A percentile compares a stretch with the other conserved stretches of the same genome.
Evolutionary conservation across 257 asterid species (phyloP).

Genomic region (Gentiana macrophylla): DNA sequence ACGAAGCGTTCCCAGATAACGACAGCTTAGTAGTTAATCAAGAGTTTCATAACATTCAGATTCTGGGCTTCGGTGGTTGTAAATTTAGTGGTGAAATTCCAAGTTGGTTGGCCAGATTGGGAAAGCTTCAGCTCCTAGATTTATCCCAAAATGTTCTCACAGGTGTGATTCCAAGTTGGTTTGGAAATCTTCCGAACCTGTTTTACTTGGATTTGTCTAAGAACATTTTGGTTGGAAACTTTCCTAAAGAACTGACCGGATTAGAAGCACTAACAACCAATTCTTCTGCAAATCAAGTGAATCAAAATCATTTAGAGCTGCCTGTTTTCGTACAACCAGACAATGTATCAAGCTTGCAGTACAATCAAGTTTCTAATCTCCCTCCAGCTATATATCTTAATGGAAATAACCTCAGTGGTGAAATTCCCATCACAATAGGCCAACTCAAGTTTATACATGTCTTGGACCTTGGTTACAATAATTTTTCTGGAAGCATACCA

Average conservation of each 20-base stretch:
- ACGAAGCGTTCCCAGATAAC: constrained; percentile 46
- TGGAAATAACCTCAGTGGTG: constrained; percentile 44
- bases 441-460: constrained; percentile 46
- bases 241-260: constrained; percentile 46
- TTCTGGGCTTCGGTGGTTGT: constrained; percentile 75
- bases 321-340: constrained; percentile 80
- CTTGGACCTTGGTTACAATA: constrained; percentile 56
- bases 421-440: constrained; percentile 69
- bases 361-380: constrained; percentile 63
- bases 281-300: constrained; percentile 33
- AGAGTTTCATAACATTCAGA: constrained; percentile 42
- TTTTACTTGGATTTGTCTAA: constrained; percentile 77
- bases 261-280: constrained; percentile 41
- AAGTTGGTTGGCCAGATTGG: constrained; percentile 42
- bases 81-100: constrained; percentile 54
- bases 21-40: constrained; percentile 24
- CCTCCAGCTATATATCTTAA: constrained; percentile 75
- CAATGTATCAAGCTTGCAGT: constrained; percentile 54
- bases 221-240: constrained; percentile 49
- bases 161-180: constrained; percentile 66
- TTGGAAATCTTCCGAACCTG: constrained; percentile 51
- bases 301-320: constrained; percentile 56
- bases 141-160: constrained; percentile 48
- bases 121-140: constrained; percentile 60
- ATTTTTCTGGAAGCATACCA: constrained; percentile 65